Evolutionary conservation across 1,139 yeast genomes (phyloP), one percentile per base, ranked within the genome.

Genomic region (Suhomyces anneliseae): DNA sequence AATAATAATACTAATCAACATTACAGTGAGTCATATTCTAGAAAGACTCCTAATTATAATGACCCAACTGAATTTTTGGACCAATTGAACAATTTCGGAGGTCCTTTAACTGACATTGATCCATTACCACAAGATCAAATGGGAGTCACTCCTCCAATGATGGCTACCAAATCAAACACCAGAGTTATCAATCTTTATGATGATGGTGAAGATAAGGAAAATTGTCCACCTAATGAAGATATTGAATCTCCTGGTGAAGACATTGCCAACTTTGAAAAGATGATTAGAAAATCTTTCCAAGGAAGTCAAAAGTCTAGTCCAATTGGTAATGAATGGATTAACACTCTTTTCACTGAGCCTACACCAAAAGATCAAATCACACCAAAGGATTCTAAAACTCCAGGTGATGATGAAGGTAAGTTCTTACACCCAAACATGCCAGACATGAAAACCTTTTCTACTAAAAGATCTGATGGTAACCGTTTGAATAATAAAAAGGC

Each of bases 101-200:
- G 81, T 0, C 83, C 83, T 8, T 64, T 78, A 51, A 79, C 83
- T 3, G 83, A 79, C 54, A 77, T 79, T 34, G 83, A 79, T 58
- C 79, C 79, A 4, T 61, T 74, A 42, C 78, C 78, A 3, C 68
- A 65, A 43, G 73, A 70, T 36, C 55, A 54, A 14, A 65, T 57
- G 43, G 64, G 61, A 2, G 62, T 64, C 4, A 74, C 79, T 0
- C 79, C 79, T 6, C 80, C 81, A 12, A 72, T 73, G 77, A 64
- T 75, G 61, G 81, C 81, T 3, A 73, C 79, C 7, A 76, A 75
- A 54, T 65, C 71, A 24, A 75, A 76, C 50, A 76, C 81, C 4
- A 59, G 79, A 50, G 73, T 76, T 7, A 76, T 76, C 38, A 74
- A 72, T 53, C 48, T 75, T 12, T 63, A 62, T 43, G 74, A 69